These are phyloP conservation scores for Mesotaenium endlicherianum DNA, from an alignment of 139 green algal species.

Conservation along the genomic window DNA sequence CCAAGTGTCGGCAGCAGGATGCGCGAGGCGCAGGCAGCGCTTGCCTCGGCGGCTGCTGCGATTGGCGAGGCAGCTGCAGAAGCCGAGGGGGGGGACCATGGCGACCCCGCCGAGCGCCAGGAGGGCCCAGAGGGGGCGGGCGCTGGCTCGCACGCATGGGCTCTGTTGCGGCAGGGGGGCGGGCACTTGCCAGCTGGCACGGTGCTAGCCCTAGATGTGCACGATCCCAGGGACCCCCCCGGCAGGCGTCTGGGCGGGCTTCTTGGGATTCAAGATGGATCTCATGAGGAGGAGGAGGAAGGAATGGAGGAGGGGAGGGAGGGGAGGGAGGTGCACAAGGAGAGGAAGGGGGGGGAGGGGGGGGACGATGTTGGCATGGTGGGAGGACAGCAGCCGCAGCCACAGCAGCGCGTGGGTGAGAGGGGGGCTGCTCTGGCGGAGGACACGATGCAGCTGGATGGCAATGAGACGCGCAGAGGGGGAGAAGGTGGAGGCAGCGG, in stretches of 20 bases:
- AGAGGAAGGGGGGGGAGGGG: not conserved
- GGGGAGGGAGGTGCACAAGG: not conserved
- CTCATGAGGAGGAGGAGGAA: not conserved
- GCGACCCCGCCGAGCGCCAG: too few species aligned
- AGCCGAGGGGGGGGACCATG: too few species aligned
- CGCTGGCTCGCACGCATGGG: not conserved
- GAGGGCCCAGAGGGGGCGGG: too few species aligned
- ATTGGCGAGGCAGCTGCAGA: too few species aligned
- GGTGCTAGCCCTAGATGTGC: conserved; percentile 5
- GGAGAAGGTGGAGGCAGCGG: not conserved
- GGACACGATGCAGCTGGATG: not conserved
- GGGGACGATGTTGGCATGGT: not conserved
- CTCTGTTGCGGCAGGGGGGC: not conserved
- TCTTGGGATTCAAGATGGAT: too few species aligned
- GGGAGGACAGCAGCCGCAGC: too few species aligned
- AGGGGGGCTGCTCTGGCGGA: not conserved
- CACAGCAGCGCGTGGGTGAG: too few species aligned
- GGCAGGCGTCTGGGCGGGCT: too few species aligned
- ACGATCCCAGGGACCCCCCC: conserved; percentile 1
- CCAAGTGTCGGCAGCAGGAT: too few species aligned
- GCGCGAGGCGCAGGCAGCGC: too few species aligned
- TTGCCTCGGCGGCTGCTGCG: too few species aligned
- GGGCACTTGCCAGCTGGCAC: conserved; percentile 14
- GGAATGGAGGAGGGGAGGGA: not conserved
- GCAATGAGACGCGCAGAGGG: not conserved